Base-by-base conservation (phyloP, 306 rosid genomes). In the Fragaria nilgerrensis region DNA sequence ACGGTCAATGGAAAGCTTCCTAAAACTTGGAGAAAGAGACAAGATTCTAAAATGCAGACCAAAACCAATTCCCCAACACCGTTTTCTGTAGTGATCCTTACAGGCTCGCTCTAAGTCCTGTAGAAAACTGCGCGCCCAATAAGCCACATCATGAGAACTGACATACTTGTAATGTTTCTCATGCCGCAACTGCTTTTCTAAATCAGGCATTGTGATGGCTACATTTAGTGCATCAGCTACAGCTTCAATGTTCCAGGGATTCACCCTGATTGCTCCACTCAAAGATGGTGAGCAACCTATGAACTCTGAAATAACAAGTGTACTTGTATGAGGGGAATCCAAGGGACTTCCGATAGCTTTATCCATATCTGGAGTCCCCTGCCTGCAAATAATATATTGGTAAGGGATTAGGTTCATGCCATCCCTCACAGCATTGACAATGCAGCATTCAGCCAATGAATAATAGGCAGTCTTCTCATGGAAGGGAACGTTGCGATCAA, bases 241-340 rank as follows among this genome's bases (percentile, higher is more conserved):
- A 1, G 88, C 94, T 66, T 83, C 87, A 49, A 88, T 77, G 76
- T 92, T 89, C 97, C 98, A 92, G 2, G 97, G 96, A 45, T 92
- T 90, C 66, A 86, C 94, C 89, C 94, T 94, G 76, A 94, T 84
- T 50, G 97, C 98, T 59, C 98, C 98, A 77, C 98, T 90, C 67
- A 94, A 86, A 73, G 96, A 94, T 34, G 98, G 96, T 0, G 97
- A 89, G 81, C 98, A 94, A 50, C 98, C 97, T 19, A 92, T 85
- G 78, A 94, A 90, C 88, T 94, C 98, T 2, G 97, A 94, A 73
- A 94, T 85, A 68, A 94, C 94, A 78, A 92, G 88, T 8, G 89
- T 82, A 72, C 98, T 92, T 37, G 87, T 84, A 49, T 77, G 94
- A 59, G 88, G 84, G 17, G 84, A 78, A 16, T 69, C 77, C 3